Base-by-base conservation (phyloP, 345 rosid genomes). In the Gossypium thurberi region DNA sequence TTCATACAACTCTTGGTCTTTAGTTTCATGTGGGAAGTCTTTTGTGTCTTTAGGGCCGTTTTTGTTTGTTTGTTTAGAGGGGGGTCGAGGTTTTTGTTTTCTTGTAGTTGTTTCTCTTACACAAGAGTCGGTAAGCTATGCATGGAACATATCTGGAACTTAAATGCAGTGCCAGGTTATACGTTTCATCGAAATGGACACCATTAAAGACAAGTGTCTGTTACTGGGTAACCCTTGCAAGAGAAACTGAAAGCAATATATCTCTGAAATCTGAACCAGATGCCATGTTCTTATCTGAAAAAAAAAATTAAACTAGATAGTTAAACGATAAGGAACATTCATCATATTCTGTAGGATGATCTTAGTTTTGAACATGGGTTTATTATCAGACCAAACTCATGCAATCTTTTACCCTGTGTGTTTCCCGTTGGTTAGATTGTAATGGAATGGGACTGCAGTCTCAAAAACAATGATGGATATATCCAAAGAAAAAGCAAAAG, bases 111-210 rank as follows among this genome's bases (percentile, higher is more conserved):
- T 57, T 52, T 69, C 21, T 56, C 50, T 73, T 72, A 57, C 65
- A 70, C 77, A 70, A 77, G 71, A 57, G 52, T 20, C 44, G 74
- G 67, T 60, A 75, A 72, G 37, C 65, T 74, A 58, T 81, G 80
- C 82, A 80, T 80, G 72, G 86, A 78, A 85, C 83, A 78, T 76
- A 71, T 81, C 78, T 73, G 74, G 42, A 81, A 67, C 75, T 74
- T 81, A 68, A 84, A 80, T 78, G 79, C 79, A 75, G 69, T 77
- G 77, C 83, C 80, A 80, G 74, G 74, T 75, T 80, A 25, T 80
- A 25, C 25, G 4, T 69, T 25, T 74, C 78, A 53, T 72, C 79
- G 51, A 75, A 76, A 72, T 68, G 74, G 87, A 74, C 79, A 71
- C 76, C 81, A 82, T 78, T 78, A 78, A 77, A 4, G 72, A 69